Evolutionary conservation across 176 grass and related monocot species (phyloP).

Genomic region (Musa acuminata): DNA sequence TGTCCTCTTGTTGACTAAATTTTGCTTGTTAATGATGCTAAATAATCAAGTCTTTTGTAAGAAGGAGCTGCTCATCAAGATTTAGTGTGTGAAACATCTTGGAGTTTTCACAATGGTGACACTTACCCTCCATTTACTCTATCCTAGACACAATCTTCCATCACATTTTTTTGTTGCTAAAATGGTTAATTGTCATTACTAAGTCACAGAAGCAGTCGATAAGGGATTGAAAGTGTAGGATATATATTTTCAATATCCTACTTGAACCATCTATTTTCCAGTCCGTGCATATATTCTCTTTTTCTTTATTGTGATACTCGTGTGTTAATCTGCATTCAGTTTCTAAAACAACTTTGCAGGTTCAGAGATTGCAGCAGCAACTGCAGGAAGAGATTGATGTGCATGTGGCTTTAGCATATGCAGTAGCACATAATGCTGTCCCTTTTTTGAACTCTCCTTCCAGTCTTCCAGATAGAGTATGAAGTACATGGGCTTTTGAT

Average conservation of each 20-base stretch:
- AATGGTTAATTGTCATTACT: not conserved
- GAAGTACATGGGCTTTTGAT: not conserved
- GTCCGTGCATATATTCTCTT: not conserved
- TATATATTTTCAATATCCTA: not conserved
- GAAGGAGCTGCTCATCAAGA: too few species aligned
- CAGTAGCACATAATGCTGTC: slow-evolving; percentile 35
- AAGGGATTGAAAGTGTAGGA: not conserved
- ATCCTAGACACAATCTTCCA: not conserved
- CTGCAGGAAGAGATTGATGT: slow-evolving; percentile 78
- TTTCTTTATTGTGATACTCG: not conserved
- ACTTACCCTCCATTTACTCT: not conserved
- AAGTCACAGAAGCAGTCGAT: not conserved
- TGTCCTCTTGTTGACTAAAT: too few species aligned
- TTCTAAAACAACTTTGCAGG: slow-evolving; percentile 21
- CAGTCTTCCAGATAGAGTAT: slow-evolving; percentile 66
- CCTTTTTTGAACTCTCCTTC: slow-evolving; percentile 40
- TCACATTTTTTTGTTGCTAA: not conserved
- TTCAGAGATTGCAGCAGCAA: slow-evolving; percentile 72
- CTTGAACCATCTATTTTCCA: not conserved
- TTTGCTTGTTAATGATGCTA: too few species aligned
- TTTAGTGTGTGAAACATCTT: not conserved
- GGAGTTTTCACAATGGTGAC: not conserved
- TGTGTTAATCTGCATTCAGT: not conserved
- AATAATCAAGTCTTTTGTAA: too few species aligned
- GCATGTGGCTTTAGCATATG: slow-evolving; percentile 65